Percentiles rank a stretch among this genome's conserved stretches.
Conservation (phyloP, 805 yeast species). For the Metschnikowia drakensbergensis region DNA sequence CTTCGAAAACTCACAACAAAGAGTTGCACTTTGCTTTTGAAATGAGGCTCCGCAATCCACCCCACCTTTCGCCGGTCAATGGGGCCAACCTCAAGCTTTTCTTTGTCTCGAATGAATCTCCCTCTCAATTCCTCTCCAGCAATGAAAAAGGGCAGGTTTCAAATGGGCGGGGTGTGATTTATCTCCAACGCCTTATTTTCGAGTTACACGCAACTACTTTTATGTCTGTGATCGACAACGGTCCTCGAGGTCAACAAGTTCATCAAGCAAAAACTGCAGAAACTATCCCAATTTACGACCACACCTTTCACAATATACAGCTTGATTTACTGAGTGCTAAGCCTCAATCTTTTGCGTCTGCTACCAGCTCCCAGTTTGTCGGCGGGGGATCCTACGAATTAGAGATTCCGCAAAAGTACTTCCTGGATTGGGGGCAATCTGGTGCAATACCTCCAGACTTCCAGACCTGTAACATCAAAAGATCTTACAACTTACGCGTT, state of each 20-base stretch:
- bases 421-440: slow-evolving; percentile 43
- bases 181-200: slow-evolving; percentile 38
- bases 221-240: slow-evolving; percentile 20
- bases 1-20: slow-evolving; percentile 1
- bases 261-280: slow-evolving; percentile 28
- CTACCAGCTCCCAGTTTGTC: slow-evolving; percentile 15
- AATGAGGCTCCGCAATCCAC: slow-evolving; percentile 45
- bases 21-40: slow-evolving; percentile 45
- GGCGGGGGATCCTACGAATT: slow-evolving; percentile 31
- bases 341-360: slow-evolving; percentile 23
- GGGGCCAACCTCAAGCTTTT: slow-evolving; percentile 34
- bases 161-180: slow-evolving; percentile 46
- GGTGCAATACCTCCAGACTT: slow-evolving; percentile 51
- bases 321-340: slow-evolving; percentile 38
- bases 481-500: slow-evolving; percentile 40
- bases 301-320: slow-evolving; percentile 31
- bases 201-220: slow-evolving; percentile 27
- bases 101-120: slow-evolving; percentile 27
- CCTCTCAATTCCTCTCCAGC: slow-evolving; percentile 28
- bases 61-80: slow-evolving; percentile 43
- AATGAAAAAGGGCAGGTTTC: slow-evolving; percentile 36
- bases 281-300: slow-evolving; percentile 27
- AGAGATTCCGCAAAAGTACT: slow-evolving; percentile 42
- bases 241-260: slow-evolving; percentile 19
- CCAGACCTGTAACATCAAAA: slow-evolving; percentile 50